Percentiles rank a stretch among this genome's conserved stretches.
Evolutionary conservation across 2,329 filamentous ascomycete genomes (phyloP).

Genomic region (Neofusicoccum cordaticola): DNA sequence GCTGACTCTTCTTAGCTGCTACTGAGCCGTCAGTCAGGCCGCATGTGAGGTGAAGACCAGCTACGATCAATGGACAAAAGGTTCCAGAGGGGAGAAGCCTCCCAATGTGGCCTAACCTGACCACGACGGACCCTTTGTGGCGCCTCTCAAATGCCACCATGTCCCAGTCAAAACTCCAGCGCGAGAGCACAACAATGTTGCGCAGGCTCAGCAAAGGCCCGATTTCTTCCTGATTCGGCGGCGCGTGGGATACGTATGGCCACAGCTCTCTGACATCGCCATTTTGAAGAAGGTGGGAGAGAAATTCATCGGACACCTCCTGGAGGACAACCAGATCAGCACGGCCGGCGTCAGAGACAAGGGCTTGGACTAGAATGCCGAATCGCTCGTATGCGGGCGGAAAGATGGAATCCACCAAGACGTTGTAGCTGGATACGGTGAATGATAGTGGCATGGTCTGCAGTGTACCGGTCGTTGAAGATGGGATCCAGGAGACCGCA

Average conservation of each 20-base stretch:
- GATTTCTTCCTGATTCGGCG: conserved; percentile 51
- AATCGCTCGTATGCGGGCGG: conserved; percentile 37
- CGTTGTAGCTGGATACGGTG: conserved; percentile 44
- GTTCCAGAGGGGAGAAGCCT: conserved; percentile 22
- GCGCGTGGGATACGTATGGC: conserved; percentile 57
- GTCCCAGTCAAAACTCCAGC: conserved; percentile 55
- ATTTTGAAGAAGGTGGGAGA: conserved; percentile 54
- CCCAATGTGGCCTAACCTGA: conserved; percentile 40
- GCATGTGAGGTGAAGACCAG: conserved; percentile 60
- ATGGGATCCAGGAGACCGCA: conserved; percentile 26
- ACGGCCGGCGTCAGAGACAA: conserved; percentile 32
- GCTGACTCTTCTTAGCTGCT: conserved; percentile 55
- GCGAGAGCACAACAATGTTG: conserved; percentile 61
- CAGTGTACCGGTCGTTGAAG: background rate
- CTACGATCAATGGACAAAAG: conserved; percentile 48
- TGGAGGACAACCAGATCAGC: conserved; percentile 51
- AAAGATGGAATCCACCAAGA: conserved; percentile 40
- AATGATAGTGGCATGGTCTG: conserved; percentile 22
- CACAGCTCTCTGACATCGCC: conserved; percentile 49
- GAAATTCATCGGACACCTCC: conserved; percentile 64
- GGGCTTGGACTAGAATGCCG: conserved; percentile 33
- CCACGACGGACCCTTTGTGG: conserved; percentile 59
- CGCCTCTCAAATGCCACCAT: conserved; percentile 52
- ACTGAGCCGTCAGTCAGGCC: conserved; percentile 60
- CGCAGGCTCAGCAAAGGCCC: conserved; percentile 59